Percentiles rank a stretch among this genome's conserved stretches.
phyloP scores from a whole-genome alignment of 2,329 filamentous ascomycete genomes.

The Fusarium mundagurra region DNA sequence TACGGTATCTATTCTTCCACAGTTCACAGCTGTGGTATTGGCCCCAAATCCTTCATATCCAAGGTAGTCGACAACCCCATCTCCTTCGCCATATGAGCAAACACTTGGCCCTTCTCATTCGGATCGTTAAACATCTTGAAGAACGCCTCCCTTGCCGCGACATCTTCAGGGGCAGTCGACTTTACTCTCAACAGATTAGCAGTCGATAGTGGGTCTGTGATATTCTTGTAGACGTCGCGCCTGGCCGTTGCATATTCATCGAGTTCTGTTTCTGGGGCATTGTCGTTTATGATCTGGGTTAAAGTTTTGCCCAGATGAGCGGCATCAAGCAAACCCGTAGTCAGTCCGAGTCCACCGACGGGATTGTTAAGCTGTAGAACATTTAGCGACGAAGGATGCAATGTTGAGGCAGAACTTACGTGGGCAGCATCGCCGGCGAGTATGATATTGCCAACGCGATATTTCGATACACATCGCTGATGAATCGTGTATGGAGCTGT shows the following conservation, averaged over 20 bases:
- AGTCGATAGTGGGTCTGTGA: background rate
- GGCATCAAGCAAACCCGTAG: background rate
- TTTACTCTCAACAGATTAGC: background rate
- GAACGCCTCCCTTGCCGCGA: background rate
- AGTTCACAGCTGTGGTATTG: background rate
- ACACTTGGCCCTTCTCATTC: background rate
- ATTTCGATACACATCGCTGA: background rate
- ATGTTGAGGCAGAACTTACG: background rate
- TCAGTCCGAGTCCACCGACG: background rate
- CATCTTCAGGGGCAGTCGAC: background rate
- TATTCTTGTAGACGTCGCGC: background rate
- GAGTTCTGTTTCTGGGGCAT: background rate
- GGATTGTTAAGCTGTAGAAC: background rate
- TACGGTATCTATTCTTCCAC: background rate
- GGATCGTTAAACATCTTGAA: background rate
- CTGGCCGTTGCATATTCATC: background rate
- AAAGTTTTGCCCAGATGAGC: background rate
- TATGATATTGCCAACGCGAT: background rate
- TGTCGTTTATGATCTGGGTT: fast-evolving
- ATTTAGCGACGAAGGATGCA: background rate
- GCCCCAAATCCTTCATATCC: background rate
- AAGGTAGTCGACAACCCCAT: background rate
- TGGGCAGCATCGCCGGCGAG: background rate
- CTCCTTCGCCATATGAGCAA: background rate
- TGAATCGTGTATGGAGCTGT: background rate